Evolutionary conservation across 208 protist genomes (phyloP), one percentile per base, ranked within the genome.

Genomic region (Trypanosoma mega): DNA sequence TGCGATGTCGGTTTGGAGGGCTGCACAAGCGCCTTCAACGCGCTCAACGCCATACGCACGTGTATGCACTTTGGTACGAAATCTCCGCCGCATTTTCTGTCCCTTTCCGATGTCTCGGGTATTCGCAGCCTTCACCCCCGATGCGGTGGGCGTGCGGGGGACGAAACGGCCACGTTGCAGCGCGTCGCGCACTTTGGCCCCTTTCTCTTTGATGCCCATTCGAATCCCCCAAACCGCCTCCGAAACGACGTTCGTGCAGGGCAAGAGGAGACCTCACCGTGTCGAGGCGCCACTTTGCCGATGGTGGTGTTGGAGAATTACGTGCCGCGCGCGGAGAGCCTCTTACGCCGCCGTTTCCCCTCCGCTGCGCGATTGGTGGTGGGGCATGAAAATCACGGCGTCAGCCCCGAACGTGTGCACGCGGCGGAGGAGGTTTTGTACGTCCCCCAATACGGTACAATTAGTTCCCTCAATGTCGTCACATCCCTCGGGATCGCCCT

Each of bases 391-490:
- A 96, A 96, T 55, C 60, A 64, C 43, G 90, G 90, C 12, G 84
- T 95, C n/a, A 72, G 84, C 21, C 36, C 44, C 0, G 69, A 74
- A 18, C 80, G 80, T 16, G 20, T 94, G 27, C 49, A 74, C 11
- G 14, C 29, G 30, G 50, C 55, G 7, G 53, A 77, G 11, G 14
- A 14, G 7, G 85, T 96, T 24, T 30, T 96, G 9, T 96, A 93
- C 58, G 58, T 96, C 27, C 90, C 90, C 14, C 90, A 96, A 68
- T 93, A 90, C 62, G 90, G 90, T 61, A 93, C 87, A 11, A 96
- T 90, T 34, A 93, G 85, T 63, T 96, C 90, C 2, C 72, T 96
- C 31, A 96, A 96, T 55, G 87, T 93, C 0, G 90, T 94, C 36
- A 90, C 87, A 8, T 88, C 85, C 0, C 63, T 92, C n/a, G 90